Conservation (phyloP, 805 yeast species). For the Candida dajiaensis region DNA sequence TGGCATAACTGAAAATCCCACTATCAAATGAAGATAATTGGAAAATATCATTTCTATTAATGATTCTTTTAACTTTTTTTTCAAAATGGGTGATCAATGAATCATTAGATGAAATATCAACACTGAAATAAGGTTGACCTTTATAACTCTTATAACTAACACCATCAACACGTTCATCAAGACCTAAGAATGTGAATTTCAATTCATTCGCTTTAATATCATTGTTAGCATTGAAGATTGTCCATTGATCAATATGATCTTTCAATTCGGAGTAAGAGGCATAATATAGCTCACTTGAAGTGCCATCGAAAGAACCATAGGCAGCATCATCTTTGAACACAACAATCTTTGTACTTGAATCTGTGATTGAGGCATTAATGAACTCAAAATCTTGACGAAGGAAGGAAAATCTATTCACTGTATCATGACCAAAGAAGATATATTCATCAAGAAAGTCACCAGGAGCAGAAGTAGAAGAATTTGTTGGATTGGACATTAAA, state of each 20-base stretch:
- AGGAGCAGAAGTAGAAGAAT: background rate
- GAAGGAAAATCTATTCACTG: constrained; percentile 53
- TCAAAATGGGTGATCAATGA: background rate
- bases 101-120: constrained; percentile 36
- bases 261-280: constrained; percentile 14
- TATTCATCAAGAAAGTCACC: constrained; percentile 4
- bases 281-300: constrained; percentile 3
- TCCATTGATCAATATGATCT: constrained; percentile 12
- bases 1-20: constrained; percentile 70
- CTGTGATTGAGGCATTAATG: constrained; percentile 33
- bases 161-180: constrained; percentile 35
- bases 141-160: constrained; percentile 40
- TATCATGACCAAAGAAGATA: constrained; percentile 42
- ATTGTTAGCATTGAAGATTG: constrained; percentile 3
- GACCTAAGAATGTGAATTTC: constrained; percentile 42
- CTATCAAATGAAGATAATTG: constrained; percentile 39
- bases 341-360: constrained; percentile 37
- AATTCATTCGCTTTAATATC: constrained; percentile 27
- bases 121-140: constrained; percentile 61
- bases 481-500: background rate
- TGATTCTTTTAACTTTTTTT: background rate
- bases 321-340: constrained; percentile 27
- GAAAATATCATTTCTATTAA: constrained; percentile 15
- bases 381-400: constrained; percentile 47
- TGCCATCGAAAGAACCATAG: constrained; percentile 6